phyloP scores from a whole-genome alignment of 805 yeast genomes.

The Kodamaea kaohsiungensis region DNA sequence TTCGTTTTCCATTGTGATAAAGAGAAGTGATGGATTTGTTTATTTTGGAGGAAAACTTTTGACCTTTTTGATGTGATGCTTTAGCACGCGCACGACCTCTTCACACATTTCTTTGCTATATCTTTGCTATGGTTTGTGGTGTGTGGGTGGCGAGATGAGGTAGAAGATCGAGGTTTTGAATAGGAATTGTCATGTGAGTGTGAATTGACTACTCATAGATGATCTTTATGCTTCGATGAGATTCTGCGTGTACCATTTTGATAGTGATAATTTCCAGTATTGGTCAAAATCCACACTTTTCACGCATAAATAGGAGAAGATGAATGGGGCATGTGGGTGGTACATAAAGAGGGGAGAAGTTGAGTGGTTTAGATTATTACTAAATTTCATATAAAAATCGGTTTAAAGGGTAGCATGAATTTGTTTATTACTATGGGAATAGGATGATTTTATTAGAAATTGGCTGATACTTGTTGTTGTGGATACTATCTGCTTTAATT shows the following conservation, averaged over 20 bases:
- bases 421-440: background rate
- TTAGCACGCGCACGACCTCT: background rate
- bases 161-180: background rate
- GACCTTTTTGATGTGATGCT: slow-evolving; percentile 2
- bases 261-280: background rate
- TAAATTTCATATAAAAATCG: background rate
- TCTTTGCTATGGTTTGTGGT: background rate
- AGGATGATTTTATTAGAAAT: background rate
- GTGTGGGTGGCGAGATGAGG: background rate
- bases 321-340: background rate
- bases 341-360: background rate
- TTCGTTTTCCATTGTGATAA: slow-evolving; percentile 10
- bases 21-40: slow-evolving; percentile 3
- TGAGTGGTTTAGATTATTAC: background rate
- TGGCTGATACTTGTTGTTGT: background rate
- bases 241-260: background rate
- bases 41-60: background rate
- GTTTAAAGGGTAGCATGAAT: background rate
- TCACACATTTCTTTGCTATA: background rate
- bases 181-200: too few relatives aligned
- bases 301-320: background rate
- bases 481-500: background rate
- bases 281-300: background rate
- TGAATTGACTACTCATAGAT: too few relatives aligned
- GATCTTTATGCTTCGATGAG: background rate